A percentile compares a stretch with the other conserved stretches of the same genome.
phyloP scores from a whole-genome alignment of 2,329 filamentous ascomycete species.

The Canariomyces notabilis region DNA sequence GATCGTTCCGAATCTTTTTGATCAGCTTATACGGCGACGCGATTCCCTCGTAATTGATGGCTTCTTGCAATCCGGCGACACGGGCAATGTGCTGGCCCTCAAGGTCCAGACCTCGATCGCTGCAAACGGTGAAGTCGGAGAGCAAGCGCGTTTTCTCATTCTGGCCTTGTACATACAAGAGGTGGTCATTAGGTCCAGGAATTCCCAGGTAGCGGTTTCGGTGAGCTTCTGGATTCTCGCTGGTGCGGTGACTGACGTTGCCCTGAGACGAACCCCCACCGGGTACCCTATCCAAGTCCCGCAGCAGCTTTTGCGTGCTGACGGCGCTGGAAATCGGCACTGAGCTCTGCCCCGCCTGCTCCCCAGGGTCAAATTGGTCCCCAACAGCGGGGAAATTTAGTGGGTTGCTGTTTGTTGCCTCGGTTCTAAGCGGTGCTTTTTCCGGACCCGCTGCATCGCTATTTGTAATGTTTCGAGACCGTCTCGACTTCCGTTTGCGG shows the following conservation, averaged over 20 bases:
- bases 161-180: not conserved
- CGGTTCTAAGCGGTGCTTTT: too few species aligned
- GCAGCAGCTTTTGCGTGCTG: not conserved
- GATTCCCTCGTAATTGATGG: not conserved
- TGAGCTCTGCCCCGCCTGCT: too few species aligned
- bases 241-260: not conserved
- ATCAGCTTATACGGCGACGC: not conserved
- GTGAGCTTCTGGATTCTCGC: not conserved
- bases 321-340: too few species aligned
- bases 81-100: slow-evolving; percentile 5
- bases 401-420: too few species aligned
- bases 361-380: too few species aligned
- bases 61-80: not conserved
- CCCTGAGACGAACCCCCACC: not conserved
- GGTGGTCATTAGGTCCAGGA: not conserved
- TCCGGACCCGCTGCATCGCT: not conserved
- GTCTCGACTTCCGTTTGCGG: not conserved
- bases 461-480: too few species aligned
- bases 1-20: not conserved
- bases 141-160: not conserved
- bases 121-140: not conserved
- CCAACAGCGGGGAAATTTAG: too few species aligned
- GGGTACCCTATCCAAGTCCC: not conserved
- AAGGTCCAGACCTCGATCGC: not conserved
- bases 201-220: not conserved